These are phyloP conservation scores for Gelatoporia subvermispora DNA, from an alignment of 768 basidiomycete genomes.

Conservation along the genomic window DNA sequence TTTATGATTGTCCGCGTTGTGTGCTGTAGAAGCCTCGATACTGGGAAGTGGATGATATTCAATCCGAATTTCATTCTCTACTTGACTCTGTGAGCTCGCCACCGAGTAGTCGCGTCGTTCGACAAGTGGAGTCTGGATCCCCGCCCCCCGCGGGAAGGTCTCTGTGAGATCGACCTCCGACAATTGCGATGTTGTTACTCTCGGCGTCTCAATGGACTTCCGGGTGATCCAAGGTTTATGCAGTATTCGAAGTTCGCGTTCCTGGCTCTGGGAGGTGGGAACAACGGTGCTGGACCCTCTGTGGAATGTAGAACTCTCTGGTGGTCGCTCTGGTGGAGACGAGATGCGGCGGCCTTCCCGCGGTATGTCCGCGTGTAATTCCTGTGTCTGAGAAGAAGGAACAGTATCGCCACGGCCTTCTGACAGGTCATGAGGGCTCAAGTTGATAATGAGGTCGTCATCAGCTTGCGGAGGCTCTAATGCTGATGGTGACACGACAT, in stretches of 20 bases:
- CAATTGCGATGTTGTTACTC: no score
- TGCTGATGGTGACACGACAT: no score
- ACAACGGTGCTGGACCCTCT: constrained; percentile 3
- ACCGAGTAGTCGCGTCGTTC: constrained; percentile 7
- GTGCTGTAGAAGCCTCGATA: no score
- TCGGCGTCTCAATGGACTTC: background rate
- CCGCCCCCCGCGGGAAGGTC: background rate
- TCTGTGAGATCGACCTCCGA: no score
- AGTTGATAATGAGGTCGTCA: no score
- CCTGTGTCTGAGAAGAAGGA: constrained; percentile 17
- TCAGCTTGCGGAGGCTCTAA: no score
- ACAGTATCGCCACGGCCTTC: constrained; percentile 3
- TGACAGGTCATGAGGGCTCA: background rate
- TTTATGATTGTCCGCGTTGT: no score
- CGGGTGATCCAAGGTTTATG: background rate
- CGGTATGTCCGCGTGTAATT: no score
- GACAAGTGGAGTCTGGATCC: no score
- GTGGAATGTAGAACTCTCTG: background rate
- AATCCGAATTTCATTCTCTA: constrained; percentile 24
- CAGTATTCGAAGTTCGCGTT: constrained; percentile 10
- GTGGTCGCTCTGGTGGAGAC: background rate
- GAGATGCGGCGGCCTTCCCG: no score
- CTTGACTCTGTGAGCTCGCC: constrained; percentile 29
- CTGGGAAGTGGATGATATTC: background rate
- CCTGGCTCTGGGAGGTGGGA: constrained; percentile 15